Base-by-base conservation (phyloP, 2,329 filamentous ascomycete species). In the Neobulgaria alba region DNA sequence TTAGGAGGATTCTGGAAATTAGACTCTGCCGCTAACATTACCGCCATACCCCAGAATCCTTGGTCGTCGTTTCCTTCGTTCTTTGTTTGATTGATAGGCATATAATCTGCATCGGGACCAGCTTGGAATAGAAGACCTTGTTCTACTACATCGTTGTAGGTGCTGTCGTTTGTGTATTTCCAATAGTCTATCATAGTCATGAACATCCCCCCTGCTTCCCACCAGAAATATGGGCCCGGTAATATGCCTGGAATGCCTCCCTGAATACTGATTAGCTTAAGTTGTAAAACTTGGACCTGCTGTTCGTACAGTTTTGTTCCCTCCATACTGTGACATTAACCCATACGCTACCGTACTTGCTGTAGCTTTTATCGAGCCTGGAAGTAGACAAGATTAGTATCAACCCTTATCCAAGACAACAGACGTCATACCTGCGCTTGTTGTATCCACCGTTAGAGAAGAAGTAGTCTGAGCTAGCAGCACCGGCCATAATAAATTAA, bases 181-280 rank as follows among this genome's bases (percentile, higher is more conserved):
- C 84, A 92, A 60, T 90, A 92, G 52, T 92, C 83, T 41, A 93
- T 69, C 46, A 92, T 65, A 2, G 81, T 71, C 39, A 75, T 75
- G 62, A 79, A 69, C 67, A 89, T 77, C 71, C 81, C 63, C 84
- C 82, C 85, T 79, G 86, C 75, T 50, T 73, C 69, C 71, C 71
- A 74, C 70, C 69, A 75, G 54, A 70, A 72, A 50, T 71, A 70
- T 10, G 72, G 72, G 19, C 57, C 56, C 9, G 68, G 68, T 32
- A 74, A 63, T 38, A 70, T 60, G 21, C 72, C 72, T 12, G 70
- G 70, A 14, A 66, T 67, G 10, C 63, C 61, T 16, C 67, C 68
- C 50, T 55, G n/a, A 35, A n/a, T 16, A 4, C 15, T 12, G 7
- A 26, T 26, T 12, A 26, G 23, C 23, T n/a, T n/a, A n/a, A n/a